Conservation (phyloP, 2,329 filamentous ascomycete species). For the Stagonosporopsis chrysanthemi region DNA sequence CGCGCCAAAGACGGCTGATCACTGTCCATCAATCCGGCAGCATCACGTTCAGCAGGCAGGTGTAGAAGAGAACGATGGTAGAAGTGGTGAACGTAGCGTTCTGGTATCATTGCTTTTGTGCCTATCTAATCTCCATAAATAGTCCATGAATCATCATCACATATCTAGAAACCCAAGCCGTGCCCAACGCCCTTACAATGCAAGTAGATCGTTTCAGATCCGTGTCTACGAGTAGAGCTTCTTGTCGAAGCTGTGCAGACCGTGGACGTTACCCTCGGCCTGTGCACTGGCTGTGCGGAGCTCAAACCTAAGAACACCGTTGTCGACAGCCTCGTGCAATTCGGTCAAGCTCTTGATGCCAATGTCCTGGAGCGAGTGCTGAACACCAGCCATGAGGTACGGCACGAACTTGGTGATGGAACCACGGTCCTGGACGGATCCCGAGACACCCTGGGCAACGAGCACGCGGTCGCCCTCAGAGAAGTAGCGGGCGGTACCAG, state of each 20-base stretch:
- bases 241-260: constrained; percentile 98
- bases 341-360: constrained; percentile 81
- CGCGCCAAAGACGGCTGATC: background rate
- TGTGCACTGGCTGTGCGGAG: constrained; percentile 92
- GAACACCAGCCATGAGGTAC: constrained; percentile 92
- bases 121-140: constrained; percentile 32
- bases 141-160: constrained; percentile 37
- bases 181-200: constrained; percentile 42
- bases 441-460: constrained; percentile 95
- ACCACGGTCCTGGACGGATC: constrained; percentile 80
- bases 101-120: constrained; percentile 50
- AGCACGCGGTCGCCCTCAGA: constrained; percentile 94
- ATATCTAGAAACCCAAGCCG: constrained; percentile 27
- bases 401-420: constrained; percentile 95
- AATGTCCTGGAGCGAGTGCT: constrained; percentile 97
- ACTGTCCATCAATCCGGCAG: constrained; percentile 6
- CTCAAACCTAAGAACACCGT: constrained; percentile 87
- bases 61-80: background rate
- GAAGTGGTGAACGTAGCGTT: constrained; percentile 25
- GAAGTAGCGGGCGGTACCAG: constrained; percentile 97
- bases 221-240: constrained; percentile 85
- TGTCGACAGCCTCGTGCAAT: constrained; percentile 76
- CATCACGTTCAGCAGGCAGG: background rate
- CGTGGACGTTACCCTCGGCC: constrained; percentile 94
- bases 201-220: constrained; percentile 22